Percentiles rank a stretch among this genome's conserved stretches.
These are phyloP conservation scores for Termitomyces sp. DNA, from an alignment of 768 basidiomycete species.

Conservation along the genomic window DNA sequence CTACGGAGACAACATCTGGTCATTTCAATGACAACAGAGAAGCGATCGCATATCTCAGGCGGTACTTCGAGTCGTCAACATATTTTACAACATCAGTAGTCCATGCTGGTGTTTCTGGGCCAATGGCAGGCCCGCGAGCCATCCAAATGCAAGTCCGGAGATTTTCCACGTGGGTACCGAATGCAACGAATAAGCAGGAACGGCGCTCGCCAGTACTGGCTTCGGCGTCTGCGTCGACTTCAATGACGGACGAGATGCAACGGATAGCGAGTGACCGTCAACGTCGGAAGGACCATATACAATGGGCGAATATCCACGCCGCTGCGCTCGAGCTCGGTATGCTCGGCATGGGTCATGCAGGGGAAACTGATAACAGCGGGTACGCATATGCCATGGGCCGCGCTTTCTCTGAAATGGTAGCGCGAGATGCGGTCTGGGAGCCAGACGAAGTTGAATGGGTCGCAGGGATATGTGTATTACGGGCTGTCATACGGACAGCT, in stretches of 20 bases:
- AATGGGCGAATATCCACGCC: slow-evolving; percentile 64
- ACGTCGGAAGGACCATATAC: slow-evolving; percentile 56
- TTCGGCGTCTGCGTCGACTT: slow-evolving; percentile 16
- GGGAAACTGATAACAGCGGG: slow-evolving; percentile 33
- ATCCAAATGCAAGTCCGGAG: slow-evolving; percentile 56
- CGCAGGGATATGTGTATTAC: slow-evolving; percentile 52
- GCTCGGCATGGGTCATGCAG: slow-evolving; percentile 34
- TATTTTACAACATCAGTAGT: slow-evolving; percentile 43
- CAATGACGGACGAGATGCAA: slow-evolving; percentile 49
- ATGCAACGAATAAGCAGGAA: slow-evolving; percentile 11
- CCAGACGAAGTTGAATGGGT: slow-evolving; percentile 65
- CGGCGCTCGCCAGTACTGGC: slow-evolving; percentile 8
- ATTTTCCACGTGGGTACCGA: slow-evolving; percentile 46
- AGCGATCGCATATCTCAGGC: slow-evolving; percentile 37
- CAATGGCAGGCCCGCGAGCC: slow-evolving; percentile 49
- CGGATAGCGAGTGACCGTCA: slow-evolving; percentile 56
- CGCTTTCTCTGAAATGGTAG: slow-evolving; percentile 54
- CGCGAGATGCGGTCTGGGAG: slow-evolving; percentile 63
- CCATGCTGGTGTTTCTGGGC: slow-evolving; percentile 52
- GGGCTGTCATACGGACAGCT: slow-evolving; percentile 51
- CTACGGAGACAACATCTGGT: slow-evolving; percentile 25
- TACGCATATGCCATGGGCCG: slow-evolving; percentile 40
- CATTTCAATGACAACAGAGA: slow-evolving; percentile 30
- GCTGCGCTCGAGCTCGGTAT: slow-evolving; percentile 57
- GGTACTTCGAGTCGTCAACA: slow-evolving; percentile 45